A percentile compares a stretch with the other conserved stretches of the same genome.
Conservation (phyloP, 345 rosid species). For the thale cress (Arabidopsis thaliana) region DNA sequence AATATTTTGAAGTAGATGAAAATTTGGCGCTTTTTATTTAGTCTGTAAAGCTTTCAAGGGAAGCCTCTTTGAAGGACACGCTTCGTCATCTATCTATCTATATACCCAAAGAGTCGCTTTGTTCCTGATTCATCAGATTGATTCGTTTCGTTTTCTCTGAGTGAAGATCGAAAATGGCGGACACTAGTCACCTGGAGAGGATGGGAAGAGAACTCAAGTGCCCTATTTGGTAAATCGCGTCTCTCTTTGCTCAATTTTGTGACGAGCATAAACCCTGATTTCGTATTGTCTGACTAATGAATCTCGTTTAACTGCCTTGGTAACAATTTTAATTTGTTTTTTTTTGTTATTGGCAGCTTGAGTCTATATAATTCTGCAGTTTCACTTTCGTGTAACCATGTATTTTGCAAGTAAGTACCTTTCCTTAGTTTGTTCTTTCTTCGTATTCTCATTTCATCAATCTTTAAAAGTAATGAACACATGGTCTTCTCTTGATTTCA, state of each 20-base stretch:
- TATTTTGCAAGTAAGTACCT: slow-evolving; percentile 81
- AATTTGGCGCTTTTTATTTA: slow-evolving; percentile 25
- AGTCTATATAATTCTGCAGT: slow-evolving; percentile 71
- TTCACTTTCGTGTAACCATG: slow-evolving; percentile 82
- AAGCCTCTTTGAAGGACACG: slow-evolving; percentile 35
- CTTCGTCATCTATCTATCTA: slow-evolving; percentile 13
- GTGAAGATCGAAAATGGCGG: slow-evolving; percentile 60
- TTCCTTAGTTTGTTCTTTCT: not conserved
- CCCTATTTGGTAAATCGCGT: slow-evolving; percentile 73
- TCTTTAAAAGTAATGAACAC: not conserved
- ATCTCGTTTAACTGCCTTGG: not conserved
- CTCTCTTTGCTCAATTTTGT: not conserved
- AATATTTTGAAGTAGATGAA: not conserved
- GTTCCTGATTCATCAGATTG: not conserved
- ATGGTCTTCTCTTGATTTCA: slow-evolving; percentile 35
- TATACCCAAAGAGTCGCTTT: slow-evolving; percentile 13
- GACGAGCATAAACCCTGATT: slow-evolving; percentile 15
- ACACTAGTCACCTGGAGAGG: slow-evolving; percentile 69
- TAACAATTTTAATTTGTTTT: not conserved
- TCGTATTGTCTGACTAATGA: not conserved
- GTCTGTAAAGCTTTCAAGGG: slow-evolving; percentile 29
- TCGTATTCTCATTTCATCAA: not conserved
- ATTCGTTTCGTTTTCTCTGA: not conserved
- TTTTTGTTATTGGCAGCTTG: slow-evolving; percentile 57
- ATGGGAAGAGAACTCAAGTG: slow-evolving; percentile 97